phyloP scores from a whole-genome alignment of 495 filamentous ascomycete genomes.

The Penicillium steckii region DNA sequence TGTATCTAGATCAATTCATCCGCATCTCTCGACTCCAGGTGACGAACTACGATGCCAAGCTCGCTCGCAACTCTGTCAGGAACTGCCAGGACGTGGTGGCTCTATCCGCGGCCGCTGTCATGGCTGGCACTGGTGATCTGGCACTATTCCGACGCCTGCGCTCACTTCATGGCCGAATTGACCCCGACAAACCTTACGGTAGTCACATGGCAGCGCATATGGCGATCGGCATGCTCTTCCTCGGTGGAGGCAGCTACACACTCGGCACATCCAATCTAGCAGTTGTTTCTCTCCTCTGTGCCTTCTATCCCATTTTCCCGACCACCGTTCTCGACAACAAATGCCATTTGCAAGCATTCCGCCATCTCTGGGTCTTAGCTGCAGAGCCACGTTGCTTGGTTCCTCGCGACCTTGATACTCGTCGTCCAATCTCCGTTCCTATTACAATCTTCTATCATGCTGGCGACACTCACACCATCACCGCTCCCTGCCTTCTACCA shows the following conservation, averaged over 20 bases:
- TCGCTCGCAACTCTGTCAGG: slow-evolving; percentile 75
- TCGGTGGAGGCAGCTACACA: slow-evolving; percentile 88
- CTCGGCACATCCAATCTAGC: slow-evolving; percentile 88
- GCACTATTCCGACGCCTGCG: slow-evolving; percentile 85
- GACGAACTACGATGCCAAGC: slow-evolving; percentile 73
- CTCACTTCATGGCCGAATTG: slow-evolving; percentile 82
- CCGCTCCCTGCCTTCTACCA: slow-evolving; percentile 81
- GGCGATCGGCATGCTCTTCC: slow-evolving; percentile 85
- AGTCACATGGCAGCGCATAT: slow-evolving; percentile 92
- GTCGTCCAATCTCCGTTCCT: slow-evolving; percentile 72
- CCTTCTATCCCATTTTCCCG: slow-evolving; percentile 94
- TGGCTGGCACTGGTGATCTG: slow-evolving; percentile 94
- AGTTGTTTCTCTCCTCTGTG: slow-evolving; percentile 79
- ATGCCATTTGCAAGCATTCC: slow-evolving; percentile 93
- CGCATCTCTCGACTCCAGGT: slow-evolving; percentile 68
- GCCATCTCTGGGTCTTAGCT: slow-evolving; percentile 96
- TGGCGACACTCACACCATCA: slow-evolving; percentile 41
- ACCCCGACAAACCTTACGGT: slow-evolving; percentile 82
- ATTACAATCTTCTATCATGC: slow-evolving; percentile 56
- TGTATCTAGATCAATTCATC: slow-evolving; percentile 85
- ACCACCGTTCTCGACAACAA: slow-evolving; percentile 86
- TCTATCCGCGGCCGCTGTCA: slow-evolving; percentile 79
- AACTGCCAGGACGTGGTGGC: slow-evolving; percentile 88
- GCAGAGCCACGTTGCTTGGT: slow-evolving; percentile 87
- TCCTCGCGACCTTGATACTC: slow-evolving; percentile 77